phyloP scores from a whole-genome alignment of 805 yeast genomes.

The Starmerella vaccinii region DNA sequence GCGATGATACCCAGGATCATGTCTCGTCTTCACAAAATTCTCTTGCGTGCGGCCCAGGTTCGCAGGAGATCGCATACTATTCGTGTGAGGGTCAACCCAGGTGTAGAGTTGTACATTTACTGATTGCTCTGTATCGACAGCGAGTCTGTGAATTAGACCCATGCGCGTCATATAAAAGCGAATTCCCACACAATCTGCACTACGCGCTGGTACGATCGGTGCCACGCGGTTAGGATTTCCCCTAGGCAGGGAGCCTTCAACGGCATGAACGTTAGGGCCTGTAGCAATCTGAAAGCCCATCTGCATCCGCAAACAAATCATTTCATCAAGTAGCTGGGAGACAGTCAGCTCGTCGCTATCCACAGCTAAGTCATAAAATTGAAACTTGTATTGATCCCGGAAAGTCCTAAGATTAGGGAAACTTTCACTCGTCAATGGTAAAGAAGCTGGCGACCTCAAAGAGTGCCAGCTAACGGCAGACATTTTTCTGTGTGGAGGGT shows the following conservation, averaged over 20 bases:
- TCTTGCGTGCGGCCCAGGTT: slow-evolving; percentile 7
- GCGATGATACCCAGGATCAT: slow-evolving; percentile 54
- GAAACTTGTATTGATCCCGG: slow-evolving; percentile 61
- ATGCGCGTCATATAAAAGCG: slow-evolving; percentile 67
- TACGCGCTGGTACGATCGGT: slow-evolving; percentile 43
- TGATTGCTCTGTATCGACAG: slow-evolving; percentile 59
- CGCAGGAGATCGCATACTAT: slow-evolving; percentile 9
- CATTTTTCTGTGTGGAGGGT: slow-evolving; percentile 59
- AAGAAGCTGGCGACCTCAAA: slow-evolving; percentile 81
- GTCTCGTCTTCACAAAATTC: slow-evolving; percentile 53
- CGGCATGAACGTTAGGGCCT: slow-evolving; percentile 54
- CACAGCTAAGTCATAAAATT: slow-evolving; percentile 51
- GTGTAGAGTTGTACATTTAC: slow-evolving; percentile 69
- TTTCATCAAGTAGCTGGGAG: slow-evolving; percentile 62
- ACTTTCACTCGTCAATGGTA: slow-evolving; percentile 69
- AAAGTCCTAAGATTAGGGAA: slow-evolving; percentile 67
- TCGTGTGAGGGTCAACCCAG: slow-evolving; percentile 20
- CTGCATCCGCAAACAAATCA: slow-evolving; percentile 72
- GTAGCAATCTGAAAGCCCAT: slow-evolving; percentile 86
- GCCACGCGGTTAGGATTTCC: slow-evolving; percentile 47
- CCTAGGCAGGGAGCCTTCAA: slow-evolving; percentile 52
- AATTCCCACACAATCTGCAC: slow-evolving; percentile 40
- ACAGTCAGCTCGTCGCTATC: slow-evolving; percentile 20
- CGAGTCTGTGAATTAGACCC: slow-evolving; percentile 76
- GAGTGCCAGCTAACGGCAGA: slow-evolving; percentile 85